Base-by-base conservation (phyloP, 1,139 yeast genomes). In the Komagataea norvegica region DNA sequence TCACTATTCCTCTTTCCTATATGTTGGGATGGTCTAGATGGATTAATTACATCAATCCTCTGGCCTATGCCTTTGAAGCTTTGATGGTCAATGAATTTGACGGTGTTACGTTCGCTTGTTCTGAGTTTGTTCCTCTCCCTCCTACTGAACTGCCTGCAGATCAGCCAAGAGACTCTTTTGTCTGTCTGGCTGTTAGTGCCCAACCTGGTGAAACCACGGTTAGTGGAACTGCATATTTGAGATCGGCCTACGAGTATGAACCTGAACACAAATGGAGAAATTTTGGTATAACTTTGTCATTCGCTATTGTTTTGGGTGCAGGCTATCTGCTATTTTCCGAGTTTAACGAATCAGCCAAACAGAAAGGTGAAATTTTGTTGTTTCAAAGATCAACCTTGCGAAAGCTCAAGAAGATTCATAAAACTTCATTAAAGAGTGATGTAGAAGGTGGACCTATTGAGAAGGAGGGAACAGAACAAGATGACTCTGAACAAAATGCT, bases 1-100 rank as follows among this genome's bases (percentile, higher is more conserved):
- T 82, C 60, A 78, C 77, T 23, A 68, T 83, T 46, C 91, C 91
- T 24, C 72, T 72, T 39, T 71, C 73, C 9, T 67, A 70, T 41
- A 79, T 83, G 83, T 70, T 74, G 42, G 81, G 84, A 21, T 84
- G 93, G 93, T 74, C 83, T 25, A 68, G 81, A 46, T 85, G 93
- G 91, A 75, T 84, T 51, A 79, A 78, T 60, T 83, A 79, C 53
- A 58, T 83, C 41, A 73, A 84, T 51, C 93, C 93, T 0, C 62
- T 83, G 34, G 79, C 76, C 6, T 84, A 82, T 52, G 70, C 74
- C 4, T 82, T 79, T 51, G 89, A 82, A 56, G 65, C 84, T 0
- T 59, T 83, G 52, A 74, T 83, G 77, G 69, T 73, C 3, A 82
- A 64, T 41, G 68, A 64, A 47, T 72, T 71, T 54, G 60, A 60